phyloP scores from a whole-genome alignment of 257 asterid species.

The Nicotiana tomentosiformis region DNA sequence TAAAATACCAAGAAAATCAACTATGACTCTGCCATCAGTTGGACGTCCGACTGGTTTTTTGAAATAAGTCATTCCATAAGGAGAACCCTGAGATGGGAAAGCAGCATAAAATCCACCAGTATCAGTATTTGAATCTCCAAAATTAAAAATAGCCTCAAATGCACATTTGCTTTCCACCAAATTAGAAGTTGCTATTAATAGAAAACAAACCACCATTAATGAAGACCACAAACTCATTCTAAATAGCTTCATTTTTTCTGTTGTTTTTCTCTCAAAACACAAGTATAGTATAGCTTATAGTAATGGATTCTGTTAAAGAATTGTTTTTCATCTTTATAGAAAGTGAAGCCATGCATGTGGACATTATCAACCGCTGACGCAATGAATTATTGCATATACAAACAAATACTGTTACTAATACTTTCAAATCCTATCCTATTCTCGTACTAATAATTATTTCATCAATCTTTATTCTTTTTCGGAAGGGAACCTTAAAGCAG shows the following conservation, averaged over 20 bases:
- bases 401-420: not conserved
- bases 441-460: not conserved
- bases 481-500: too few species aligned
- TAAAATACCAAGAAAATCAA: slow-evolving; percentile 71
- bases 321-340: not conserved
- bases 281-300: not conserved
- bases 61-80: slow-evolving; percentile 78
- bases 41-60: slow-evolving; percentile 66
- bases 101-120: slow-evolving; percentile 84
- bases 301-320: not conserved
- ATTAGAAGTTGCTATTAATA: not conserved
- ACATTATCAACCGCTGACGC: not conserved
- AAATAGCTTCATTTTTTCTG: not conserved
- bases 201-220: not conserved
- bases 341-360: not conserved
- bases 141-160: slow-evolving; percentile 62
- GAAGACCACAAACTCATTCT: not conserved
- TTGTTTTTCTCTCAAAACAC: not conserved
- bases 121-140: slow-evolving; percentile 76
- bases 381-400: not conserved
- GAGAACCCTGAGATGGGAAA: slow-evolving; percentile 54
- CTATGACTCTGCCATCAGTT: slow-evolving; percentile 68
- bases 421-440: not conserved
- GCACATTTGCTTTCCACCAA: slow-evolving; percentile 26
- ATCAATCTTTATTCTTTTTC: too few species aligned